phyloP scores from a whole-genome alignment of 1,139 yeast species.

The Hyphopichia pseudoburtonii region DNA sequence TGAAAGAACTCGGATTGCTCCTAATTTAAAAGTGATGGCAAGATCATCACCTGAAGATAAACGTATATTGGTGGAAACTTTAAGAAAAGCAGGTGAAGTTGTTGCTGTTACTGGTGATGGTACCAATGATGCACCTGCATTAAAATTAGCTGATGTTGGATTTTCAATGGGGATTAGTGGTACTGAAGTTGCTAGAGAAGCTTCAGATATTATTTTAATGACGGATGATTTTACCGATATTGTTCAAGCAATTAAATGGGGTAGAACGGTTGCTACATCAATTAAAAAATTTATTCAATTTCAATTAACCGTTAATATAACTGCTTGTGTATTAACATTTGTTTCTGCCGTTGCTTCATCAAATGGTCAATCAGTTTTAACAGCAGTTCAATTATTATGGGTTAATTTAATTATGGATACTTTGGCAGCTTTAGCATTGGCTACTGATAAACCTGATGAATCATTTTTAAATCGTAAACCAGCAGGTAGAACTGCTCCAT shows the following conservation, averaged over 20 bases:
- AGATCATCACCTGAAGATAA: conserved; percentile 96
- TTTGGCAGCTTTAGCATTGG: conserved; percentile 93
- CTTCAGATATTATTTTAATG: conserved; percentile 91
- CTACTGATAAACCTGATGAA: conserved; percentile 94
- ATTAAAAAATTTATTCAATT: conserved; percentile 95
- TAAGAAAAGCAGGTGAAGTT: conserved; percentile 80
- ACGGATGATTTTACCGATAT: conserved; percentile 94
- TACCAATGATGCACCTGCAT: conserved; percentile 94
- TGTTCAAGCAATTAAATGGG: conserved; percentile 99
- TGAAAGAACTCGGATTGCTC: conserved; percentile 64
- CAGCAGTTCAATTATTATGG: conserved; percentile 97
- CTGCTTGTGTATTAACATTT: conserved; percentile 92
- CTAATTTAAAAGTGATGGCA: conserved; percentile 79
- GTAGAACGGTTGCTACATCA: conserved; percentile 92
- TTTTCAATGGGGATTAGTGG: conserved; percentile 94
- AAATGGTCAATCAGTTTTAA: conserved; percentile 79
- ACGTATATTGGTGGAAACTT: conserved; percentile 78
- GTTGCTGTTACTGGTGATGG: conserved; percentile 99
- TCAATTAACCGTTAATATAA: conserved; percentile 91
- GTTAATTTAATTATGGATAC: conserved; percentile 98
- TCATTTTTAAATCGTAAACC: conserved; percentile 79
- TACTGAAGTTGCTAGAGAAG: conserved; percentile 93
- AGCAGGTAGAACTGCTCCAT: conserved; percentile 75
- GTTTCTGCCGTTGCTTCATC: conserved; percentile 87
- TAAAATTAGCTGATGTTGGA: conserved; percentile 88